Evolutionary conservation across 192 early-diverging fungal genomes (phyloP).

Genomic region (Funneliformis mosseae): DNA sequence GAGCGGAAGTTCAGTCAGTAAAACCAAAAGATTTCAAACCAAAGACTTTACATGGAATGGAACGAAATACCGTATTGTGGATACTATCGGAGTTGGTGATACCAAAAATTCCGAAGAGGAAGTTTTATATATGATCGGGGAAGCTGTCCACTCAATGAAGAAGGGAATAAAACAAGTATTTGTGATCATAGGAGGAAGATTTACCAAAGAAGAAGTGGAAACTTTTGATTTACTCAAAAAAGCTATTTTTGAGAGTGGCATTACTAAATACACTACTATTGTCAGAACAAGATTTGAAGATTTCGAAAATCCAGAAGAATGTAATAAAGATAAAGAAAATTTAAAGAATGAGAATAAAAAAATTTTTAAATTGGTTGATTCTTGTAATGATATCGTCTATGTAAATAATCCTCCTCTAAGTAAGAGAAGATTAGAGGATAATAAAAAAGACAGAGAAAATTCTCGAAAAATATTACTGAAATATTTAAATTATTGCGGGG

Average conservation of each 20-base stretch:
- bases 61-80: not conserved
- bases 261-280: not conserved
- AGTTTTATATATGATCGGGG: conserved; percentile 3
- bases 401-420: conserved; percentile 12
- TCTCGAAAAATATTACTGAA: too few relatives aligned
- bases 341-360: not conserved
- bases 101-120: not conserved
- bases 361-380: not conserved
- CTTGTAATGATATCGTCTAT: not conserved
- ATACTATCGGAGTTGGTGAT: conserved; percentile 5
- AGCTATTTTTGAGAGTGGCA: not conserved
- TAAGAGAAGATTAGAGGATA: too few relatives aligned
- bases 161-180: not conserved
- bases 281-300: not conserved
- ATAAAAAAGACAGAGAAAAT: too few relatives aligned
- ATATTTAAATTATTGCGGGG: too few relatives aligned
- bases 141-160: not conserved
- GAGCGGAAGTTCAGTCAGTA: not conserved
- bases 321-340: not conserved
- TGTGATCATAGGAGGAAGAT: not conserved
- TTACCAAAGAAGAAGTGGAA: not conserved
- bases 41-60: not conserved
- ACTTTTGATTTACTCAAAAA: not conserved
- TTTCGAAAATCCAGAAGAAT: not conserved
- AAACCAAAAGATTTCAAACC: not conserved